Evolutionary conservation across 805 yeast genomes (phyloP).

Genomic region (Yamadazyma ubonensis): DNA sequence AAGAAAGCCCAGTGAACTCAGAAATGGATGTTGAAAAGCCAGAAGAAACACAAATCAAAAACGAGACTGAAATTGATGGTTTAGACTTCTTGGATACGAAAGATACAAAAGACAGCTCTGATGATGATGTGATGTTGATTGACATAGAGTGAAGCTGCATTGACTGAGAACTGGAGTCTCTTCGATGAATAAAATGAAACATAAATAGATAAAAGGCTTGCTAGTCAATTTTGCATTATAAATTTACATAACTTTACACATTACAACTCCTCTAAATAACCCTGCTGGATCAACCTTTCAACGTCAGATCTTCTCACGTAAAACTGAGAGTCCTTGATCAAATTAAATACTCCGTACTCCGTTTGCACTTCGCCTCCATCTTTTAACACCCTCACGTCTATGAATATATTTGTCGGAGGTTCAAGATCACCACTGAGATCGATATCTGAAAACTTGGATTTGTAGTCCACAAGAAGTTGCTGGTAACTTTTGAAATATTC

Average conservation of each 20-base stretch:
- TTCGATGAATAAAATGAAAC: too few species aligned
- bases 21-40: not conserved
- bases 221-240: too few species aligned
- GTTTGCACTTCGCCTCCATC: constrained; percentile 98
- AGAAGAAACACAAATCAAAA: not conserved
- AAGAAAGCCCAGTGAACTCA: too few species aligned
- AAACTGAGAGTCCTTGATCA: constrained; percentile 91
- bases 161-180: too few species aligned
- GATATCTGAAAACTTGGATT: constrained; percentile 75
- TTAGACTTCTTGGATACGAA: not conserved
- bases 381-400: constrained; percentile 88
- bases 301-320: constrained; percentile 94
- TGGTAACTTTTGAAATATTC: constrained; percentile 72
- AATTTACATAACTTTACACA: constrained; percentile 1
- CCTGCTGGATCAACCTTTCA: constrained; percentile 90
- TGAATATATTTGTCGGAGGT: constrained; percentile 89
- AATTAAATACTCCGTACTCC: constrained; percentile 91
- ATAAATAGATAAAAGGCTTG: too few species aligned
- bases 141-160: not conserved
- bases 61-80: not conserved
- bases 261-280: constrained; percentile 75
- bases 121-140: constrained; percentile 1
- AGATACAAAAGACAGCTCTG: too few species aligned
- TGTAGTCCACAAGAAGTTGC: constrained; percentile 70
- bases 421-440: constrained; percentile 86